A percentile compares a stretch with the other conserved stretches of the same genome.
Evolutionary conservation across 2,329 filamentous ascomycete genomes (phyloP).

Genomic region (Zasmidium angulare): DNA sequence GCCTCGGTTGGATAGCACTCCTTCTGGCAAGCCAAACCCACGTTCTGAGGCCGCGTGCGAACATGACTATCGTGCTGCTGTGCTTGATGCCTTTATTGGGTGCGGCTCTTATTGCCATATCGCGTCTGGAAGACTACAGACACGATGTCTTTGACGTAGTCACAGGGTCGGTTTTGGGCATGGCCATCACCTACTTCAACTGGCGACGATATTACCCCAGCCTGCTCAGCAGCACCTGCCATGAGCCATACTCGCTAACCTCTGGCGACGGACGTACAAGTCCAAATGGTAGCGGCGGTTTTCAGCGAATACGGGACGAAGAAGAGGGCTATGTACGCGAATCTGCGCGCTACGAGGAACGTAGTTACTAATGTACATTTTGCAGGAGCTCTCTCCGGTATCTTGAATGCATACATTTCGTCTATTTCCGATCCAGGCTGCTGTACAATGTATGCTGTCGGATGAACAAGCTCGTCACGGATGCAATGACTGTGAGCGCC

Average conservation of each 20-base stretch:
- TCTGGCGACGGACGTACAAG: conserved; percentile 18
- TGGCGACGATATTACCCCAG: conserved; percentile 62
- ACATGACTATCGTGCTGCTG: conserved; percentile 56
- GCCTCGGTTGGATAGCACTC: conserved; percentile 68
- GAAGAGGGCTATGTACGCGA: conserved; percentile 36
- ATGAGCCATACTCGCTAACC: conserved; percentile 48
- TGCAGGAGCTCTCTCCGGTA: conserved; percentile 1
- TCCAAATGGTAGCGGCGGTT: conserved; percentile 30
- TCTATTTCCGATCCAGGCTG: conserved; percentile 57
- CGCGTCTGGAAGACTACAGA: conserved; percentile 62
- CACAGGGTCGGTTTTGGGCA: conserved; percentile 55
- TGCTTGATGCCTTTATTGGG: conserved; percentile 57
- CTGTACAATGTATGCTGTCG: conserved; percentile 76
- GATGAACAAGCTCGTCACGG: conserved; percentile 66
- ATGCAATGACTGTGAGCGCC: conserved; percentile 60
- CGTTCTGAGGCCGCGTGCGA: conserved; percentile 58
- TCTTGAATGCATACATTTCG: background rate
- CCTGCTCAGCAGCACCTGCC: conserved; percentile 51
- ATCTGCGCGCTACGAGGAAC: background rate
- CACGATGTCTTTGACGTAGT: conserved; percentile 65
- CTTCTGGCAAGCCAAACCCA: conserved; percentile 60
- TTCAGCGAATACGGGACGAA: conserved; percentile 45
- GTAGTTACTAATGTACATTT: conserved; percentile 1
- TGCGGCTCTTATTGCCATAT: conserved; percentile 61
- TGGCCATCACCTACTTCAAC: conserved; percentile 56